Evolutionary conservation across 2,329 filamentous ascomycete genomes (phyloP).

Genomic region (Neoascochyta sp.): DNA sequence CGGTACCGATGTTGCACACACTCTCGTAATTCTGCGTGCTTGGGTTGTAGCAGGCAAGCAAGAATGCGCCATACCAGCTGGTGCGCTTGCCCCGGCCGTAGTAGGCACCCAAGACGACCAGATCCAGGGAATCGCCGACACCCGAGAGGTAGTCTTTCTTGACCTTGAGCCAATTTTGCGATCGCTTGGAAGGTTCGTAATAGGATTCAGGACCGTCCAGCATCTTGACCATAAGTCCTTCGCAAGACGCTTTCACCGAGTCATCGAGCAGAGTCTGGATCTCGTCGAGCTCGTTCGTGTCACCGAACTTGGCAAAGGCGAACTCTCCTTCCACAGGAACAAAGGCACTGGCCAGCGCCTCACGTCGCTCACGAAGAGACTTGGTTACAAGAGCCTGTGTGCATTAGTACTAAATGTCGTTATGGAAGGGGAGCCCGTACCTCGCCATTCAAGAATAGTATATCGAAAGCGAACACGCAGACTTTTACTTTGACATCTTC

Average conservation of each 20-base stretch:
- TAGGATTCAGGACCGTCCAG: constrained; percentile 86
- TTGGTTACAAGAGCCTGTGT: constrained; percentile 72
- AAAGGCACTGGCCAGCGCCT: constrained; percentile 71
- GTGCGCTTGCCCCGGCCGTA: constrained; percentile 93
- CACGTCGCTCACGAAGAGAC: constrained; percentile 76
- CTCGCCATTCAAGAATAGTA: constrained; percentile 89
- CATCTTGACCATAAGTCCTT: constrained; percentile 99
- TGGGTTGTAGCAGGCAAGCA: constrained; percentile 89
- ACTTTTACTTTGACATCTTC: constrained; percentile 97
- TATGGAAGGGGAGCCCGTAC: constrained; percentile 36
- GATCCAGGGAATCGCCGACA: constrained; percentile 90
- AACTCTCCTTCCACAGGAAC: constrained; percentile 82
- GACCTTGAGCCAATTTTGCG: constrained; percentile 97
- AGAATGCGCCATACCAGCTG: constrained; percentile 90
- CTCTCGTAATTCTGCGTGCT: constrained; percentile 81
- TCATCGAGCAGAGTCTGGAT: constrained; percentile 92
- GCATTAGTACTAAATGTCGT: constrained; percentile 19
- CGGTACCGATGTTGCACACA: constrained; percentile 97
- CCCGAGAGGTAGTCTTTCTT: constrained; percentile 98
- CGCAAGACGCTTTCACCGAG: constrained; percentile 90
- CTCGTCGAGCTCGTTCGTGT: constrained; percentile 85
- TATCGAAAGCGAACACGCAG: constrained; percentile 93
- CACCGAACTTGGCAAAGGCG: constrained; percentile 78
- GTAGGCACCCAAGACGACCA: constrained; percentile 94
- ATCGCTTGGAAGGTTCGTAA: constrained; percentile 94